Evolutionary conservation across 345 rosid genomes (phyloP).

Genomic region (Citrus cavaleriei): DNA sequence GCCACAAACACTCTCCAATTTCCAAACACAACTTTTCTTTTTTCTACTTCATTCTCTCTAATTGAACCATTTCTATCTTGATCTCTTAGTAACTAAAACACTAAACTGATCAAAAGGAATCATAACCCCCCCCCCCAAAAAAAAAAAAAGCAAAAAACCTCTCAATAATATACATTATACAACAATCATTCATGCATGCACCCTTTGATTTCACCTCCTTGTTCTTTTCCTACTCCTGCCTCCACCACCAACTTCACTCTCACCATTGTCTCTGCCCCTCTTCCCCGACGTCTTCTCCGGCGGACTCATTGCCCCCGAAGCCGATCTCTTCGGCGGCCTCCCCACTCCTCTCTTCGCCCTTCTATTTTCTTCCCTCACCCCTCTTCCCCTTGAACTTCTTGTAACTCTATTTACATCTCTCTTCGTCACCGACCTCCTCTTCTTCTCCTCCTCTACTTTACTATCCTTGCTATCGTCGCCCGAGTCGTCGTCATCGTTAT

Average conservation of each 20-base stretch:
- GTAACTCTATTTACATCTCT: constrained; percentile 22
- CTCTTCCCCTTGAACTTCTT: constrained; percentile 41
- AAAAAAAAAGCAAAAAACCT: not conserved
- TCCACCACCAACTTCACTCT: constrained; percentile 16
- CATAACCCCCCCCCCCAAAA: not conserved
- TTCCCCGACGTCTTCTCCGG: constrained; percentile 18
- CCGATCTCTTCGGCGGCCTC: constrained; percentile 34
- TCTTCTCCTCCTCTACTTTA: constrained; percentile 16
- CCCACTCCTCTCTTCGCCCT: constrained; percentile 31
- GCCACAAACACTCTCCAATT: not conserved
- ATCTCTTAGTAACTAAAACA: not conserved
- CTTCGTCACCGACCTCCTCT: constrained; percentile 10
- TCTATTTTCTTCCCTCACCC: constrained; percentile 31
- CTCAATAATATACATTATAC: constrained; percentile 30
- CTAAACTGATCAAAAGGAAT: not conserved
- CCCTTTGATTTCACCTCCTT: constrained; percentile 29
- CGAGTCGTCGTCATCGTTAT: constrained; percentile 6
- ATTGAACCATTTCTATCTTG: constrained; percentile 1
- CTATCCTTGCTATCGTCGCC: constrained; percentile 20
- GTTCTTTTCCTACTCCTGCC: constrained; percentile 38
- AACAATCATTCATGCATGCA: constrained; percentile 1
- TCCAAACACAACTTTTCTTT: not conserved
- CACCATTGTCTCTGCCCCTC: constrained; percentile 35
- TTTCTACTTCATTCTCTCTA: not conserved
- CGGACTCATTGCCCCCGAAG: not conserved